These are phyloP conservation scores for Tuber magnatum DNA, from an alignment of 495 filamentous ascomycete species.

Conservation along the genomic window DNA sequence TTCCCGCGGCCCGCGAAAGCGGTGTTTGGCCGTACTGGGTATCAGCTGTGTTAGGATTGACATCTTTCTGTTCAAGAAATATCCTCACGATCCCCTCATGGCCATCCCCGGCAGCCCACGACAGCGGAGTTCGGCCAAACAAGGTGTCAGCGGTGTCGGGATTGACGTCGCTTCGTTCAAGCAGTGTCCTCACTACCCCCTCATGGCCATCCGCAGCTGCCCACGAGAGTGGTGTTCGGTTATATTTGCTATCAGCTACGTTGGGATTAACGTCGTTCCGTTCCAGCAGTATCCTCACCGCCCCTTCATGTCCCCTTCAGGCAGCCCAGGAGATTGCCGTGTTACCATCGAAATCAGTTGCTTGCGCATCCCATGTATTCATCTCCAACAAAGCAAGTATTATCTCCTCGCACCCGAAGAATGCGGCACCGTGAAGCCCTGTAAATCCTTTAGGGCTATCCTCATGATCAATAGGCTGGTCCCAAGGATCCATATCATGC, in stretches of 20 bases:
- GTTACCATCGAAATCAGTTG: too few relatives aligned
- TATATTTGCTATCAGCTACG: not conserved
- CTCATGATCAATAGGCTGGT: too few relatives aligned
- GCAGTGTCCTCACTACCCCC: not conserved
- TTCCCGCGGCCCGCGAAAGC: not conserved
- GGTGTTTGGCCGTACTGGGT: not conserved
- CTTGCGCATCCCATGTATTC: too few relatives aligned
- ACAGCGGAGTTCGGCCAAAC: not conserved
- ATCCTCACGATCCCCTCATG: not conserved
- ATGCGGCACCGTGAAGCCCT: too few relatives aligned
- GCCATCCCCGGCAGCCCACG: not conserved
- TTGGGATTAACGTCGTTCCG: not conserved
- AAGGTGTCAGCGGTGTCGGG: not conserved
- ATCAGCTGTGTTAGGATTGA: not conserved
- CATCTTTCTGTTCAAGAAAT: not conserved
- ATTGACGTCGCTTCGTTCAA: not conserved
- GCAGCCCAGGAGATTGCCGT: not conserved
- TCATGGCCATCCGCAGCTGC: not conserved
- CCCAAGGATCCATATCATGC: too few relatives aligned
- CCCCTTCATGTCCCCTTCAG: too few relatives aligned
- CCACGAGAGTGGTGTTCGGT: not conserved
- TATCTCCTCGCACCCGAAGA: too few relatives aligned
- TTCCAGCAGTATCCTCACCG: not conserved
- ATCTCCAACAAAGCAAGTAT: too few relatives aligned
- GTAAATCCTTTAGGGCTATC: too few relatives aligned